These are phyloP conservation scores for Aspergillus sp. DNA, from an alignment of 2,329 filamentous ascomycete genomes.

Conservation along the genomic window DNA sequence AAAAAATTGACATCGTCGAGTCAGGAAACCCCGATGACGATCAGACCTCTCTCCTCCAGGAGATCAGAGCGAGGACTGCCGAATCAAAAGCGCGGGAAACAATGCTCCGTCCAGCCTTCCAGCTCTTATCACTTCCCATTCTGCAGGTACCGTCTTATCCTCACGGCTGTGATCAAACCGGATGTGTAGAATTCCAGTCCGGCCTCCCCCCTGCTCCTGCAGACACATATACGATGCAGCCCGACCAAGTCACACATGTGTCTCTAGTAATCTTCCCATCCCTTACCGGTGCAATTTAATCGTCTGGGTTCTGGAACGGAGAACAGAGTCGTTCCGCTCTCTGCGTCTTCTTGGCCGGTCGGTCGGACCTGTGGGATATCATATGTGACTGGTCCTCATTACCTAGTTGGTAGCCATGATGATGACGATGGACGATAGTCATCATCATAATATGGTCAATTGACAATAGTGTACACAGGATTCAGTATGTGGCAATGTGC, in stretches of 20 bases:
- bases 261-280: not conserved
- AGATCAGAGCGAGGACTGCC: not conserved
- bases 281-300: not conserved
- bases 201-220: slow-evolving; percentile 9
- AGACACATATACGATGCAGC: slow-evolving; percentile 1
- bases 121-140: not conserved
- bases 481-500: too few species aligned
- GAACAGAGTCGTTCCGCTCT: not conserved
- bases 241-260: slow-evolving; percentile 10
- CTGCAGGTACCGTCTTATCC: slow-evolving; percentile 11
- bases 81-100: not conserved
- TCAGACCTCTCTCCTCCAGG: not conserved
- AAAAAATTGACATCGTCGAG: too few species aligned
- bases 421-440: too few species aligned
- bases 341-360: not conserved
- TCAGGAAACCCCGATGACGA: not conserved
- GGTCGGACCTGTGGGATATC: slow-evolving; percentile 7
- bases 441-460: too few species aligned
- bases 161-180: slow-evolving; percentile 1
- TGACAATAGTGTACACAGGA: too few species aligned
- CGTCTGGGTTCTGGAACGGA: not conserved
- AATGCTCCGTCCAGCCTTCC: not conserved
- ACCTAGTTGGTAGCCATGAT: too few species aligned
- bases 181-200: not conserved
- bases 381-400: slow-evolving; percentile 10